A percentile compares a stretch with the other conserved stretches of the same genome.
phyloP scores from a whole-genome alignment of 495 filamentous ascomycete genomes.

The Clavariopsis aquatica region DNA sequence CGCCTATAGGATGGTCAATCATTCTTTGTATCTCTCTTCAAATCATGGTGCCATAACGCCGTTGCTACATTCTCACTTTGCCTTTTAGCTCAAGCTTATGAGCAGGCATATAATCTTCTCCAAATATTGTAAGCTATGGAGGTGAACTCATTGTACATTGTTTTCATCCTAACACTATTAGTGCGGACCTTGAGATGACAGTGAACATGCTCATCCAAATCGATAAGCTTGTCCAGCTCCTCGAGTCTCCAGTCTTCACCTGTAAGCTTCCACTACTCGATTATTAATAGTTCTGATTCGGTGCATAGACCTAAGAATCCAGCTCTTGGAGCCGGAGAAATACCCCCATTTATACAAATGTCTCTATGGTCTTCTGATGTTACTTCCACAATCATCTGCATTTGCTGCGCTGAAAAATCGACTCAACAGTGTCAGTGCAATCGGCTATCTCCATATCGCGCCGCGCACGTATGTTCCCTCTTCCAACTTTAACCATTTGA shows the following conservation, averaged over 20 bases:
- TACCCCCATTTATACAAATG: slow-evolving; percentile 98
- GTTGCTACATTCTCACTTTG: slow-evolving; percentile 97
- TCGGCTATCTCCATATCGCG: slow-evolving; percentile 87
- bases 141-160: not conserved
- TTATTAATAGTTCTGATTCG: not conserved
- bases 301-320: slow-evolving; percentile 78
- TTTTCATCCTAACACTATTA: slow-evolving; percentile 52
- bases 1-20: slow-evolving; percentile 76
- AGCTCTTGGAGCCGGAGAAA: slow-evolving; percentile 96
- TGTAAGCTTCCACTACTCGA: slow-evolving; percentile 52
- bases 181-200: slow-evolving; percentile 97
- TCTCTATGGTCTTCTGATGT: slow-evolving; percentile 95
- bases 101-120: slow-evolving; percentile 94
- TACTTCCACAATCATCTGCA: slow-evolving; percentile 93
- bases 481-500: slow-evolving; percentile 43
- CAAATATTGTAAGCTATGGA: slow-evolving; percentile 75
- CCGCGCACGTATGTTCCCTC: slow-evolving; percentile 71
- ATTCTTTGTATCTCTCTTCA: slow-evolving; percentile 92
- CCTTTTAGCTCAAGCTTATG: slow-evolving; percentile 94
- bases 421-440: slow-evolving; percentile 92
- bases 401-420: slow-evolving; percentile 97
- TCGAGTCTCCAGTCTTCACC: slow-evolving; percentile 97
- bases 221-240: slow-evolving; percentile 95
- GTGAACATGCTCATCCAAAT: slow-evolving; percentile 99
- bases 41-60: slow-evolving; percentile 98